Base-by-base conservation (phyloP, 805 yeast species). In the Starmerella vitae region DNA sequence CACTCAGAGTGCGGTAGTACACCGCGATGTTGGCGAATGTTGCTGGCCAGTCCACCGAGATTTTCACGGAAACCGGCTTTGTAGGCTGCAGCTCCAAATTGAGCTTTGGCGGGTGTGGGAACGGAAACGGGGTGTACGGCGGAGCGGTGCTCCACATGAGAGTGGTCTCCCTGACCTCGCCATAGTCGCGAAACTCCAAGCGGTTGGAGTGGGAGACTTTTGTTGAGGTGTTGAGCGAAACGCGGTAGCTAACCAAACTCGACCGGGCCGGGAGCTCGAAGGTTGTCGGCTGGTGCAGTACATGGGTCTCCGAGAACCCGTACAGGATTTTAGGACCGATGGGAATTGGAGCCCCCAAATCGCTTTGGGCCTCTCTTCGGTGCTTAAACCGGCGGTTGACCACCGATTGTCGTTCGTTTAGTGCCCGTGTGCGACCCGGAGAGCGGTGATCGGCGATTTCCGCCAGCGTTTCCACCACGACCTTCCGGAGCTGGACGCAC, bases 401-500 rank as follows among this genome's bases (percentile, higher is more conserved):
- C 7, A 27, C 30, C 3, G 15, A 30, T 80, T 86, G 76, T 53
- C 95, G 65, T 26, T 66, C 59, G 0, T 52, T 51, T 20, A 81
- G 59, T 0, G 73, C 56, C 36, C 63, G 62, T 0, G 91, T 80
- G 15, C 60, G 50, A 14, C 43, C 30, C 0, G 74, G 63, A 0
- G 64, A 55, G 0, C 54, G 46, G 19, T 56, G 59, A 50, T 83
- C 80, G 2, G 73, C 69, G 10, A 79, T 64, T 22, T 72, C 78
- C 34, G 80, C 59, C 27, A 91, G 53, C 0, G 76, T 62, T 36
- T 61, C 61, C 7, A 82, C 77, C 1, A 88, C 47, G 13, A 67
- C 71, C 37, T 70, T 65, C 37, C 96, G 68, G 28, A 86, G 61
- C 57, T 88, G 96, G 44, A 76, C 81, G 59, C 98, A 88, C 98